Evolutionary conservation across 495 filamentous ascomycete species (phyloP).

Genomic region (Lasiosphaeriaceae sp.): DNA sequence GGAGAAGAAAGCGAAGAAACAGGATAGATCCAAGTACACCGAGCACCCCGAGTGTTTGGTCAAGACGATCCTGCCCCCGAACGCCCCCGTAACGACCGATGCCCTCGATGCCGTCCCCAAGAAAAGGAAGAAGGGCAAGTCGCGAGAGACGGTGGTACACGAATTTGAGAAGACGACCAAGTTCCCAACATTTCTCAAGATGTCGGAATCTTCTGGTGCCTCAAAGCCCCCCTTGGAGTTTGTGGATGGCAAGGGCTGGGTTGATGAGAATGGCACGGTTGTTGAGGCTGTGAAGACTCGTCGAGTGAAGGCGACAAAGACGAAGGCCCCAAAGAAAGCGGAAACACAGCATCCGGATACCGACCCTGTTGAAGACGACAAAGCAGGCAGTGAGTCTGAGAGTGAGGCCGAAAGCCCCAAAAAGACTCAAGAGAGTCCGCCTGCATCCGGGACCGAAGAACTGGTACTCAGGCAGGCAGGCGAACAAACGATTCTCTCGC

Average conservation of each 20-base stretch:
- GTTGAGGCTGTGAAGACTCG: conserved; percentile 53
- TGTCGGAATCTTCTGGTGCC: conserved; percentile 28
- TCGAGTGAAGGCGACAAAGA: conserved; percentile 7
- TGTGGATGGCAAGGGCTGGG: conserved; percentile 82
- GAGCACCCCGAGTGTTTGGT: conserved; percentile 76
- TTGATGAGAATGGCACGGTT: conserved; percentile 72
- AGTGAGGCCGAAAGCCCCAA: conserved; percentile 24
- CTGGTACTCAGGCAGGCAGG: neutral
- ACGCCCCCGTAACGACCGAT: conserved; percentile 40
- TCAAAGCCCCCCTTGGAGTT: conserved; percentile 45
- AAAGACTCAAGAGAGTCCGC: conserved; percentile 11
- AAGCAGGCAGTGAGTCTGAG: neutral
- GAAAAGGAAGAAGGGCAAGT: conserved; percentile 50
- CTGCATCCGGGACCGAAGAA: neutral
- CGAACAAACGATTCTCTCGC: neutral
- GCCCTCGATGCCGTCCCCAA: conserved; percentile 42
- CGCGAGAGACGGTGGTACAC: conserved; percentile 60
- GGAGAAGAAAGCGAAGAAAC: conserved; percentile 55
- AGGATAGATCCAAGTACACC: conserved; percentile 69
- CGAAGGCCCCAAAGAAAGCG: conserved; percentile 5
- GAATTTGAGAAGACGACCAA: conserved; percentile 79
- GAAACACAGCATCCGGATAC: neutral
- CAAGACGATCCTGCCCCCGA: conserved; percentile 70
- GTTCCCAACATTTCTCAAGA: conserved; percentile 70
- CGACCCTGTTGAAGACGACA: neutral